A percentile compares a stretch with the other conserved stretches of the same genome.
These are phyloP conservation scores for Globisporangium megalacanthum DNA, from an alignment of 352 stramenopile species.

Conservation along the genomic window DNA sequence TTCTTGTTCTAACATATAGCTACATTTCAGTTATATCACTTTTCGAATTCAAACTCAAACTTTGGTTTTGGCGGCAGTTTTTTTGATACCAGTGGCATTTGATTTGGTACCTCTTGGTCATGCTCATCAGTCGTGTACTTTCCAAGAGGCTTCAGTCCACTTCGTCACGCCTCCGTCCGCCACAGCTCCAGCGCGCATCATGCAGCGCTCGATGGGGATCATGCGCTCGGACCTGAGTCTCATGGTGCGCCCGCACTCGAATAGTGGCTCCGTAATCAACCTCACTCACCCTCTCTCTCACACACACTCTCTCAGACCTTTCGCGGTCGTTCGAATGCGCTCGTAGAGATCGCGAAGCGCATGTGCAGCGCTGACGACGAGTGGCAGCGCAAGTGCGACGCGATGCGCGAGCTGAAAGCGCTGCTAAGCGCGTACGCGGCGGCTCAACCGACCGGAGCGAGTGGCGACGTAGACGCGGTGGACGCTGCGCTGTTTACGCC, in stretches of 20 bases:
- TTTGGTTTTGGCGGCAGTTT: too few relatives aligned
- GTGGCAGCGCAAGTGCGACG: slow-evolving; percentile 54
- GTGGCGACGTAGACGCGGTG: slow-evolving; percentile 1
- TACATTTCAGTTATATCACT: too few relatives aligned
- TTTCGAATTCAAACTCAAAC: too few relatives aligned
- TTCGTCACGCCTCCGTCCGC: too few relatives aligned
- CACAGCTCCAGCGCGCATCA: slow-evolving; percentile 10
- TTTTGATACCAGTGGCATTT: too few relatives aligned
- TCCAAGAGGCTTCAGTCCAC: too few relatives aligned
- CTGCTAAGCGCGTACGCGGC: slow-evolving; percentile 22
- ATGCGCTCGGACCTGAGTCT: slow-evolving; percentile 41
- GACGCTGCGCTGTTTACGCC: slow-evolving; percentile 26
- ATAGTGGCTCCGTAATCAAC: neutral
- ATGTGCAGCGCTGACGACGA: slow-evolving; percentile 46
- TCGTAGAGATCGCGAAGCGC: slow-evolving; percentile 45
- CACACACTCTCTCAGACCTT: slow-evolving; percentile 24
- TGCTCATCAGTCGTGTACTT: too few relatives aligned
- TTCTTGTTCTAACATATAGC: too few relatives aligned
- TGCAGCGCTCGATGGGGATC: slow-evolving; percentile 17
- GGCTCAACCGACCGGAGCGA: neutral
- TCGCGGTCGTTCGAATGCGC: slow-evolving; percentile 36
- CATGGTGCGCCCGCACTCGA: slow-evolving; percentile 26
- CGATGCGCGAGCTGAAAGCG: slow-evolving; percentile 36
- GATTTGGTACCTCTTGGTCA: too few relatives aligned
- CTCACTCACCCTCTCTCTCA: slow-evolving; percentile 5